Evolutionary conservation across 2,329 filamentous ascomycete species (phyloP), one percentile per base, ranked within the genome.

Genomic region (Zymoseptoria pseudotritici): DNA sequence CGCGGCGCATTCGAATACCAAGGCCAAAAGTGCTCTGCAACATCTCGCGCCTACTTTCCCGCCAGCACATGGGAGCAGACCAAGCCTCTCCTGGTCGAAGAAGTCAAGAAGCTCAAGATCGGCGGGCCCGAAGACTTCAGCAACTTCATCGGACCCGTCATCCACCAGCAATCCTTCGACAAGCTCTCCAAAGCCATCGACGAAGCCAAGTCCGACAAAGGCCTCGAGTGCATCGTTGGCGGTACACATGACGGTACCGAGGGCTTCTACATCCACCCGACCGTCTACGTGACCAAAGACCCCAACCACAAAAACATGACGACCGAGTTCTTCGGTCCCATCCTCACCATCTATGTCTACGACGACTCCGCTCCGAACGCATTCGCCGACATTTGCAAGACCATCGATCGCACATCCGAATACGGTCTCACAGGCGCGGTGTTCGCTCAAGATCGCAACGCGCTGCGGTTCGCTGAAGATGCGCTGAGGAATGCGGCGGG

Each of bases 1-100:
- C 89, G 91, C 58, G 90, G 89, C 54, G 90, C 91, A 2, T 96
- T 95, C 71, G 91, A 96, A 75, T 96, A 86, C 79, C 90, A 94
- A 74, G 91, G 91, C 55, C 91, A 96, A 75, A 96, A 96, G 77
- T 96, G 91, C 81, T 91, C 87, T 68, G 91, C 91, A 60, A 91
- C 88, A 21, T 93, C 89, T 26, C 86, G 91, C 26, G 79, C 85
- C 54, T 96, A 96, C 76, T 84, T 94, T 3, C 86, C 91, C 36
- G 81, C 83, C 69, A 93, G 89, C 2, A 75, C 88, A 53, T 91
- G 88, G 84, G 82, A 87, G 9, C 78, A 86, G 63, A 90, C 93
- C 77, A 84, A 86, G 71, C 76, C 85, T 65, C 80, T 82, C 58
- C 77, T 96, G 3, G 79, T 86, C 11, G 74, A 80, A n/a, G 88